These are phyloP conservation scores for Megacollybia platyphylla DNA, from an alignment of 1,284 basidiomycete species.

Conservation along the genomic window DNA sequence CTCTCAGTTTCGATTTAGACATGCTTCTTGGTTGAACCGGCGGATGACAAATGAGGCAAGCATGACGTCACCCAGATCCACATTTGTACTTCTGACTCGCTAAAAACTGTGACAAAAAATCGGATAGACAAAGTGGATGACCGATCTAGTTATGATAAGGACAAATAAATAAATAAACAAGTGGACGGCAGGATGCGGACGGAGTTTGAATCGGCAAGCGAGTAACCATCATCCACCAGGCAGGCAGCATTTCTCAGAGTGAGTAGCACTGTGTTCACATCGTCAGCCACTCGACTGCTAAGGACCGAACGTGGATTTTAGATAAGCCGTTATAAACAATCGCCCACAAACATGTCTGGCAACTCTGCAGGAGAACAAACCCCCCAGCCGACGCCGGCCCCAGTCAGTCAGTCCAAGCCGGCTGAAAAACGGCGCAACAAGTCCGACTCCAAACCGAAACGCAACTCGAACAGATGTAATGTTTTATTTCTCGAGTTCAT, in stretches of 20 bases:
- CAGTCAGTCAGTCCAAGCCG: slow-evolving; percentile 13
- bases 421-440: slow-evolving; percentile 35
- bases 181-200: not conserved
- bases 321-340: slow-evolving; percentile 18
- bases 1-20: no score
- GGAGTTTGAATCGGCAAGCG: not conserved
- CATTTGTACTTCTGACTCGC: no score
- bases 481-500: slow-evolving; percentile 10
- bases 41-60: no score
- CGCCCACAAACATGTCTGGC: slow-evolving; percentile 22
- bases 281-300: no score
- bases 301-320: not conserved
- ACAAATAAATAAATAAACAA: not conserved
- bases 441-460: slow-evolving; percentile 15
- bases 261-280: no score
- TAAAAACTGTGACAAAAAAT: no score
- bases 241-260: not conserved
- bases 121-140: no score
- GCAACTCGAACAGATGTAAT: slow-evolving; percentile 1
- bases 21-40: no score
- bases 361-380: slow-evolving; percentile 12
- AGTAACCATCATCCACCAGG: not conserved
- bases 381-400: slow-evolving; percentile 21
- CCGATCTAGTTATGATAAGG: no score
- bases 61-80: no score